Evolutionary conservation across 2,329 filamentous ascomycete genomes (phyloP), one percentile per base, ranked within the genome.

Genomic region (Xylogone sp.): DNA sequence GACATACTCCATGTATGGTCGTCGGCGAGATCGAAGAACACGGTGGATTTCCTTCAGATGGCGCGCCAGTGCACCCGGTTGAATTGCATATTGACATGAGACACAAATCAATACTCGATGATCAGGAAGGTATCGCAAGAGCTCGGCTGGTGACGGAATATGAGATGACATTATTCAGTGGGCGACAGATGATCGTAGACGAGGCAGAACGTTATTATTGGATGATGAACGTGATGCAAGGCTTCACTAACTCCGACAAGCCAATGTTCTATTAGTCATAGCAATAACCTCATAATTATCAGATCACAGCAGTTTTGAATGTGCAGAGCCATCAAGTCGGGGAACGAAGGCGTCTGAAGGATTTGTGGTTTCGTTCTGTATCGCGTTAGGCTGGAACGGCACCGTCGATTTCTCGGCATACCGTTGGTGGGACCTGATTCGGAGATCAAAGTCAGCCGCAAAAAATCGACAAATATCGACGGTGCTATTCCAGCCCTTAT

Each of bases 41-140:
- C 46, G 46, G 46, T 63, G 61, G 9, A 61, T 57, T 2, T 62
- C 59, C 50, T 61, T 62, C 16, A 63, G 50, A 49, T 63, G 60
- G 5, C 60, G 53, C 10, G 51, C 42, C 10, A 63, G 51, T 18
- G 57, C 59, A 12, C 43, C 48, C 19, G 61, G 61, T 22, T 61
- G 57, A 12, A 63, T 56, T 7, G 60, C 60, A 49, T 63, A 62
- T n/a, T 49, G 51, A 46, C 61, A 63, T 2, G 42, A 42, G n/a
- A 42, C 51, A 42, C 61, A 63, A 13, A 63, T 46, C n/a, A 63
- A 19, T 16, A 59, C 57, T 50, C 49, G 48, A 43, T 59, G 57
- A n/a, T 12, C 29, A 9, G 57, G 49, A 10, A 60, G 54, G 45
- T 63, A 63, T 16, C 55, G 53, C 1, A 63, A 52, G 18, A 63